phyloP scores from a whole-genome alignment of 768 basidiomycete genomes.

The Chalciporus chontae region DNA sequence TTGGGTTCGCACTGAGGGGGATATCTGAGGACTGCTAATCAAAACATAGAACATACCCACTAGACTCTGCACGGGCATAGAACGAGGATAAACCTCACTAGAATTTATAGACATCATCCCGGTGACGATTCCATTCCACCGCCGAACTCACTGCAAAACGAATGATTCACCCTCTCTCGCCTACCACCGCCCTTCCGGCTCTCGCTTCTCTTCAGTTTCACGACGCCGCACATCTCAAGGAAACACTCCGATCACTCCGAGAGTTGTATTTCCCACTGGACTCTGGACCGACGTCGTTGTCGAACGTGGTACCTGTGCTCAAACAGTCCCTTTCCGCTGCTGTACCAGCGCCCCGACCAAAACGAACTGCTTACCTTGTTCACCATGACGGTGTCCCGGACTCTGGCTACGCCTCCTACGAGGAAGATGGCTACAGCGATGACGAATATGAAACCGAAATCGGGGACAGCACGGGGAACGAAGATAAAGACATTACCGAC shows the following conservation, averaged over 20 bases:
- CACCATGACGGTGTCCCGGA: constrained; percentile 53
- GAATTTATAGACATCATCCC: constrained; percentile 6
- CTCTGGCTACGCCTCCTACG: constrained; percentile 77
- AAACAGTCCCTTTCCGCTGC: constrained; percentile 11
- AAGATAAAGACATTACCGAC: constrained; percentile 9
- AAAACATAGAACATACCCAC: constrained; percentile 17
- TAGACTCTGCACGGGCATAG: constrained; percentile 12
- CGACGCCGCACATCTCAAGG: constrained; percentile 35
- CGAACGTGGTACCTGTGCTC: constrained; percentile 16
- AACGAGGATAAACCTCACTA: constrained; percentile 1
- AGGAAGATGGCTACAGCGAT: constrained; percentile 49
- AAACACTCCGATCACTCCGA: constrained; percentile 43
- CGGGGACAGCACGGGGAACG: constrained; percentile 14
- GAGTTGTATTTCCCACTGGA: constrained; percentile 49
- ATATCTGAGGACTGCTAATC: not conserved
- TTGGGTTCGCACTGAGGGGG: not conserved
- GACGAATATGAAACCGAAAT: constrained; percentile 10
- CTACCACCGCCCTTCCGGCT: constrained; percentile 54
- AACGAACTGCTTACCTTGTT: constrained; percentile 20
- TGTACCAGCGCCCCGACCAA: constrained; percentile 25
- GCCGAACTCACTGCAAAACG: not conserved
- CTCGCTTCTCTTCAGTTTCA: constrained; percentile 41
- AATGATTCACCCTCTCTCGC: constrained; percentile 29
- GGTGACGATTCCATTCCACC: constrained; percentile 7
- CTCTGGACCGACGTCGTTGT: constrained; percentile 12